Percentiles rank a stretch among this genome's conserved stretches.
These are phyloP conservation scores for Sisymbrium irio DNA, from an alignment of 345 rosid species.

Conservation along the genomic window DNA sequence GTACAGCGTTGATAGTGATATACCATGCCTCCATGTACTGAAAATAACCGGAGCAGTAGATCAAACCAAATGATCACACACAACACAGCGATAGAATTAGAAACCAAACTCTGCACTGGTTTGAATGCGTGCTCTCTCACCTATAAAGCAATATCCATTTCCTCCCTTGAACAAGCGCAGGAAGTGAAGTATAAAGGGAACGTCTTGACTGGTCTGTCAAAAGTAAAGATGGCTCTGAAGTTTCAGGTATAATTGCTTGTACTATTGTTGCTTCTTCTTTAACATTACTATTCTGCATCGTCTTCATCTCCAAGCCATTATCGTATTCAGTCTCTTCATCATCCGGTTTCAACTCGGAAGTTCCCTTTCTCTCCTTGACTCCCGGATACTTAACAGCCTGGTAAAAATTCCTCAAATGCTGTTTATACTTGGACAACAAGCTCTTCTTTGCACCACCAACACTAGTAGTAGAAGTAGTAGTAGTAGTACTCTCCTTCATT, in stretches of 20 bases:
- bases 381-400: conserved; percentile 55
- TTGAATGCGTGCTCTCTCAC: conserved; percentile 36
- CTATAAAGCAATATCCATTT: conserved; percentile 94
- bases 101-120: not conserved
- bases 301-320: conserved; percentile 63
- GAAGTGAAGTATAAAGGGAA: conserved; percentile 68
- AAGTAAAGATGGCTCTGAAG: conserved; percentile 85
- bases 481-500: conserved; percentile 54
- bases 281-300: conserved; percentile 39
- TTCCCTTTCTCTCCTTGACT: conserved; percentile 43
- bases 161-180: conserved; percentile 85
- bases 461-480: conserved; percentile 1
- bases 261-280: conserved; percentile 37
- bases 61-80: conserved; percentile 15
- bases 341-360: conserved; percentile 40
- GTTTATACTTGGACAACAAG: conserved; percentile 69
- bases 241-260: conserved; percentile 34
- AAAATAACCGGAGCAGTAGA: conserved; percentile 7
- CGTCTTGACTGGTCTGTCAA: conserved; percentile 64
- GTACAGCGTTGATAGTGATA: conserved; percentile 84
- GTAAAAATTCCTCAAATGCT: conserved; percentile 57
- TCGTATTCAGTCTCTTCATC: conserved; percentile 34
- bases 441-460: conserved; percentile 48
- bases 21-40: conserved; percentile 99
- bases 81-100: not conserved